phyloP scores from a whole-genome alignment of 345 rosid species.

The Fremontodendron californicum region DNA sequence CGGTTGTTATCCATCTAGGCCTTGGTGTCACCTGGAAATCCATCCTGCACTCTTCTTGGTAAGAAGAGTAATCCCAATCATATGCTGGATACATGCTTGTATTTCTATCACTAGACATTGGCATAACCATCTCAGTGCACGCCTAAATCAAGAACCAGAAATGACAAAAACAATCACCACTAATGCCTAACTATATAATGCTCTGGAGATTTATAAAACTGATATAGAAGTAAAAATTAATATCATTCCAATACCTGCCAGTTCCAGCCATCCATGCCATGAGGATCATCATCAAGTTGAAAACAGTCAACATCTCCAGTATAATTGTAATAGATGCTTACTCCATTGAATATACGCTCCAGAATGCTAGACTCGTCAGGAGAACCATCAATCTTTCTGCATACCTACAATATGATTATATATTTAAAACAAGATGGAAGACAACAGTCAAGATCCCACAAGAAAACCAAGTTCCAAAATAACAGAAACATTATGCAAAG shows the following conservation, averaged over 20 bases:
- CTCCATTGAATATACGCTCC: slow-evolving; percentile 71
- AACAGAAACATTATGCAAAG: neutral
- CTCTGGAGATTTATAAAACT: neutral
- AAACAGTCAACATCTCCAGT: slow-evolving; percentile 72
- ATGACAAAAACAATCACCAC: neutral
- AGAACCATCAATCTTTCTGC: slow-evolving; percentile 68
- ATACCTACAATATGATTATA: slow-evolving; percentile 43
- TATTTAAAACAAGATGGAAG: neutral
- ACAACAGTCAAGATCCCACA: neutral
- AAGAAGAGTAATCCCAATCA: slow-evolving; percentile 61
- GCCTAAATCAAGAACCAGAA: slow-evolving; percentile 41
- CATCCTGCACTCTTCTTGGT: slow-evolving; percentile 60
- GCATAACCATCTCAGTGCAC: slow-evolving; percentile 94
- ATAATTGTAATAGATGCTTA: slow-evolving; percentile 72
- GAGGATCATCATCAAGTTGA: slow-evolving; percentile 91
- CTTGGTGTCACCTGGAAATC: slow-evolving; percentile 61
- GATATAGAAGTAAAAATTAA: neutral
- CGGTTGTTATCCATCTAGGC: slow-evolving; percentile 77
- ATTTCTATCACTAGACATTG: slow-evolving; percentile 65
- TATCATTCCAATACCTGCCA: slow-evolving; percentile 61
- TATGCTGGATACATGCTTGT: slow-evolving; percentile 67
- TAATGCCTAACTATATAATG: neutral
- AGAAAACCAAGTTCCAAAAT: neutral
- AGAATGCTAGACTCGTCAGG: slow-evolving; percentile 46
- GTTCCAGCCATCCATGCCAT: slow-evolving; percentile 87